These are phyloP conservation scores for Farysia itapuensis DNA, from an alignment of 1,284 basidiomycete species.

Conservation along the genomic window DNA sequence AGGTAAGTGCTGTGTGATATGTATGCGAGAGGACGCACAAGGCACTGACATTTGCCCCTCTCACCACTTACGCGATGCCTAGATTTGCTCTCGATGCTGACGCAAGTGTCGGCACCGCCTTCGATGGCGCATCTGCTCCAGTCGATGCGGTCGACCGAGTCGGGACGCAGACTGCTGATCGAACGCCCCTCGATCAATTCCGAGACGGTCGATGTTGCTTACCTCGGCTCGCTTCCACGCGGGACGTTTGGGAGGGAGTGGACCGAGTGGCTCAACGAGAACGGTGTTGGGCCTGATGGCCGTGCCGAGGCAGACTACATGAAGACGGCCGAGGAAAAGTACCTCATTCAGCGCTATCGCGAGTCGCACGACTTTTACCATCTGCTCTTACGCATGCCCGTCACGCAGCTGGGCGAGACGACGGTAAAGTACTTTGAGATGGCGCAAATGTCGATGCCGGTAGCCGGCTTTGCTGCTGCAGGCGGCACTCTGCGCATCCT, in stretches of 20 bases:
- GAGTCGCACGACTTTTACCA: constrained; percentile 96
- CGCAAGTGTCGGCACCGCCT: constrained; percentile 60
- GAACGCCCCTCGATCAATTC: constrained; percentile 81
- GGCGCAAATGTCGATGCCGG: constrained; percentile 85
- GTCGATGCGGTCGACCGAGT: constrained; percentile 72
- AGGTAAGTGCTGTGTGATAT: constrained; percentile 74
- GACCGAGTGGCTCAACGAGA: constrained; percentile 84
- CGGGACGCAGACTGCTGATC: constrained; percentile 70
- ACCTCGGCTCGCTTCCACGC: constrained; percentile 70
- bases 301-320: constrained; percentile 74
- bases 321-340: constrained; percentile 69
- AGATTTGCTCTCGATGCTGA: constrained; percentile 43
- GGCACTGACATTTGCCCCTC: neutral
- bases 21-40: too few relatives aligned
- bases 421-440: constrained; percentile 95
- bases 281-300: constrained; percentile 92
- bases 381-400: constrained; percentile 80
- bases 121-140: constrained; percentile 79
- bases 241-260: constrained; percentile 87
- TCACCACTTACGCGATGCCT: neutral
- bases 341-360: constrained; percentile 96
- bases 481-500: constrained; percentile 66
- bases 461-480: constrained; percentile 77
- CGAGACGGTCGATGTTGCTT: constrained; percentile 72
- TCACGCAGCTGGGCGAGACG: constrained; percentile 88